These are phyloP conservation scores for Jacaranda copaia DNA, from an alignment of 257 asterid genomes.

Conservation along the genomic window DNA sequence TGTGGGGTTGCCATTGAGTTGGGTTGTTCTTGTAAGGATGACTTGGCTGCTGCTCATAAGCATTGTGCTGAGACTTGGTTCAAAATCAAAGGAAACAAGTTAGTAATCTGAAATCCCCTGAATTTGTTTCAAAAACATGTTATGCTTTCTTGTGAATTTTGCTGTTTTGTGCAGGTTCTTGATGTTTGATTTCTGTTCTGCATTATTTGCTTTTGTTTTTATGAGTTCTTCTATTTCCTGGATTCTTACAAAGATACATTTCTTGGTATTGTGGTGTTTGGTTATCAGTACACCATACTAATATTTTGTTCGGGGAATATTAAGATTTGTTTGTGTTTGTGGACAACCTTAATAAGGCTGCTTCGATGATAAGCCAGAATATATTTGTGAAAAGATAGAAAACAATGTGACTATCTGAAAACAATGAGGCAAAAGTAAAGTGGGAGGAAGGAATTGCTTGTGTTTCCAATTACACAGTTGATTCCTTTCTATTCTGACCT, in stretches of 20 bases:
- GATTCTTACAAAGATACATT: not conserved
- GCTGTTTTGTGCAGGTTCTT: not conserved
- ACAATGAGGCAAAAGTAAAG: conserved; percentile 35
- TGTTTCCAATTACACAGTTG: conserved; percentile 26
- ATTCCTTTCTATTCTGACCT: conserved; percentile 30
- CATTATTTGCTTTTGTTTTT: not conserved
- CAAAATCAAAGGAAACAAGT: conserved; percentile 61
- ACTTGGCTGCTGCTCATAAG: conserved; percentile 54
- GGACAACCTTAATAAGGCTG: conserved; percentile 2
- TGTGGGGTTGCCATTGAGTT: conserved; percentile 49
- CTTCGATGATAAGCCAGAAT: conserved; percentile 15
- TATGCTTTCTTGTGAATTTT: conserved; percentile 1
- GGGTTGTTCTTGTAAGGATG: conserved; percentile 62
- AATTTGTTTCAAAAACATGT: not conserved
- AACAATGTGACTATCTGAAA: conserved; percentile 3
- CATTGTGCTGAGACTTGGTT: conserved; percentile 69
- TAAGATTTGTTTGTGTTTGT: not conserved
- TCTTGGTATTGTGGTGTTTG: not conserved
- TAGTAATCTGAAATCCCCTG: conserved; percentile 7
- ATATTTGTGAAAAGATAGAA: conserved; percentile 35
- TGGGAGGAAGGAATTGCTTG: conserved; percentile 23
- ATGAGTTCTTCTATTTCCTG: not conserved
- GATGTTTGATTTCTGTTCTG: not conserved
- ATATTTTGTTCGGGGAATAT: not conserved
- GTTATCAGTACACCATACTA: too few relatives aligned